Evolutionary conservation across 169 alveolate species (phyloP), one percentile per base, ranked within the genome.

Genomic region (Cardiosporidium cionae): DNA sequence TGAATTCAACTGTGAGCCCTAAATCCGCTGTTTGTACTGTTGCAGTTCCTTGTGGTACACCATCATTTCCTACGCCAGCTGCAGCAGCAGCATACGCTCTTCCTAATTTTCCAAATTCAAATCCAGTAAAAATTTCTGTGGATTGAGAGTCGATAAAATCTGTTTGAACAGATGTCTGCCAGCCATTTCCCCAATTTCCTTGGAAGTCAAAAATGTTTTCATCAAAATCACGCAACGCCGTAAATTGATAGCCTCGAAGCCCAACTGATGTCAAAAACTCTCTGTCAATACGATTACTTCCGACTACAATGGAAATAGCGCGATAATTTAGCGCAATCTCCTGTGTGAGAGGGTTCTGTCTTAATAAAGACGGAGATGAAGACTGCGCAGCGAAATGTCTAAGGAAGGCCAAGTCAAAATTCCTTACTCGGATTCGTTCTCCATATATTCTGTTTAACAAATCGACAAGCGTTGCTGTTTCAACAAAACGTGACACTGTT

Each of bases 121-220:
- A 44, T 33, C 34, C 70, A 4, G 32, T 28, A 66, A 31, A 72
- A 3, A 72, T 25, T 23, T 33, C 25, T 3, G 32, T 22, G 32
- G 65, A 63, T 52, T 31, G 7, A 1, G 65, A 54, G 28, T 72
- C 79, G 33, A 28, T 54, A 36, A 72, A 54, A 4, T 72, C 65
- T 9, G 70, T 52, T 16, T 54, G 54, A 3, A 72, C 16, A 3
- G 28, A 62, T 36, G 62, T 32, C 27, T 72, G 79, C 73, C 73
- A 72, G 36, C 79, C 79, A 16, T 58, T 44, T 6, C 79, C 79
- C 79, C 79, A 72, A 68, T 72, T 72, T 32, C 74, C 79, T 62
- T 72, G 79, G 34, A 32, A 2, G 6, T 62, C 37, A 7, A 54
- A 34, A 9, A 37, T 44, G 16, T 68, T n/a, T 54, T 72, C 68